Conservation (phyloP, 192 early-diverging fungal species). For the Backusella tuberculispora region DNA sequence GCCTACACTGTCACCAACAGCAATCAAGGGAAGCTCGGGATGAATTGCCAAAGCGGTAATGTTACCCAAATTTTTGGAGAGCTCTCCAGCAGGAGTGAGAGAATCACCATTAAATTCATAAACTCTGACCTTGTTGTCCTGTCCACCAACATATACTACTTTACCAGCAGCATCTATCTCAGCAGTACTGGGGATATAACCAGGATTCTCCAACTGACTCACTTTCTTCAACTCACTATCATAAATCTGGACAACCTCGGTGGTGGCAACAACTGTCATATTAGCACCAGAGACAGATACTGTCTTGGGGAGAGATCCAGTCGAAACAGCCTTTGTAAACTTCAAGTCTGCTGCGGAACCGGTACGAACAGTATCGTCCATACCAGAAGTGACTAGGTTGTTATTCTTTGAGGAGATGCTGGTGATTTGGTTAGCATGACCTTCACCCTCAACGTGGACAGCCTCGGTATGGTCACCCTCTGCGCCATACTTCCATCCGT, state of each 20-base stretch:
- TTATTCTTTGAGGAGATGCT: constrained; percentile 51
- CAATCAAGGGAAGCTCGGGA: constrained; percentile 74
- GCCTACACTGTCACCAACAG: constrained; percentile 79
- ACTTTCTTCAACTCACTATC: constrained; percentile 49
- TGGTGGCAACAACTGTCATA: constrained; percentile 57
- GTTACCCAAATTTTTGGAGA: constrained; percentile 57
- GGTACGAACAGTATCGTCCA: constrained; percentile 73
- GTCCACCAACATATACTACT: constrained; percentile 63
- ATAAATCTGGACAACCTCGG: constrained; percentile 55
- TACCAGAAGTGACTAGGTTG: constrained; percentile 64
- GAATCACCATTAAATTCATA: constrained; percentile 57
- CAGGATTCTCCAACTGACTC: constrained; percentile 38
- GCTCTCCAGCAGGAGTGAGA: constrained; percentile 34
- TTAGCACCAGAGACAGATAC: constrained; percentile 54
- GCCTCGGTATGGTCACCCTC: constrained; percentile 44
- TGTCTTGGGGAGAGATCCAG: constrained; percentile 54
- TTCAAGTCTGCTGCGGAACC: constrained; percentile 32
- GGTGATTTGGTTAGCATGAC: constrained; percentile 81
- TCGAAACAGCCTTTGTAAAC: constrained; percentile 46
- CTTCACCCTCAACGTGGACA: constrained; percentile 56
- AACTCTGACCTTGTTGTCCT: constrained; percentile 69
- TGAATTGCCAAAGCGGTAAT: constrained; percentile 84
- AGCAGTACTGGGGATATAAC: constrained; percentile 53
- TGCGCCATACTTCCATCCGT: constrained; percentile 65
- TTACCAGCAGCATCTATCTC: constrained; percentile 59